A percentile compares a stretch with the other conserved stretches of the same genome.
These are phyloP conservation scores for Rubia tinctorum DNA, from an alignment of 305 asterid species.

Conservation along the genomic window DNA sequence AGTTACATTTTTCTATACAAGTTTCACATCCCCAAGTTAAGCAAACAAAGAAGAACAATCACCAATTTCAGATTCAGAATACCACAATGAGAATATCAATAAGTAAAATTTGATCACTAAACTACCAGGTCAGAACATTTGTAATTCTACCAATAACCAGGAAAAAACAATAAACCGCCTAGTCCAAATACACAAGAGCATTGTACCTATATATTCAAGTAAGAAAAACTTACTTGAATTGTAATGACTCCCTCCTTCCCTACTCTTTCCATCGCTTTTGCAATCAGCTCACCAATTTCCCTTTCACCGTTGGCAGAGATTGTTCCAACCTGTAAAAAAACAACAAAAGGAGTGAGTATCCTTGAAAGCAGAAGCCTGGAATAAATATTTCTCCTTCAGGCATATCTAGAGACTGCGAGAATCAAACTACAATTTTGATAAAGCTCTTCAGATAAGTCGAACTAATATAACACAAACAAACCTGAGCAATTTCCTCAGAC, in stretches of 20 bases:
- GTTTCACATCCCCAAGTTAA: not conserved
- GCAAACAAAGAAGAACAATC: not conserved
- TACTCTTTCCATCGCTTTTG: slow-evolving; percentile 98
- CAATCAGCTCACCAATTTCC: slow-evolving; percentile 93
- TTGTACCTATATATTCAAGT: not conserved
- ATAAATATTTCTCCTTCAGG: not conserved
- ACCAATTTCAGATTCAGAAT: not conserved
- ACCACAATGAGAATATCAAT: not conserved
- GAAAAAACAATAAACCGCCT: not conserved
- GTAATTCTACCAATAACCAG: not conserved
- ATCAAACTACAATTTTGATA: not conserved
- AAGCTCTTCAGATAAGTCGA: not conserved
- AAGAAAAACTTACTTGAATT: slow-evolving; percentile 59
- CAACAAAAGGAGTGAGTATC: not conserved
- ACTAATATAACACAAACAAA: slow-evolving; percentile 16
- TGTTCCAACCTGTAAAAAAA: slow-evolving; percentile 76
- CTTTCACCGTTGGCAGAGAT: slow-evolving; percentile 93
- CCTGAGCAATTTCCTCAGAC: slow-evolving; percentile 75
- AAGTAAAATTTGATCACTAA: not conserved
- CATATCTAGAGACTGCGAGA: not conserved
- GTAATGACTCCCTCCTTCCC: slow-evolving; percentile 98
- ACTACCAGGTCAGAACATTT: not conserved
- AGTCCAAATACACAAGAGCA: not conserved
- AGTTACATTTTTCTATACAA: not conserved
- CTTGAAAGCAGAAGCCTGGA: no score